These are phyloP conservation scores for Cryphonectria parasitica DNA, from an alignment of 2,329 filamentous ascomycete genomes.

Conservation along the genomic window DNA sequence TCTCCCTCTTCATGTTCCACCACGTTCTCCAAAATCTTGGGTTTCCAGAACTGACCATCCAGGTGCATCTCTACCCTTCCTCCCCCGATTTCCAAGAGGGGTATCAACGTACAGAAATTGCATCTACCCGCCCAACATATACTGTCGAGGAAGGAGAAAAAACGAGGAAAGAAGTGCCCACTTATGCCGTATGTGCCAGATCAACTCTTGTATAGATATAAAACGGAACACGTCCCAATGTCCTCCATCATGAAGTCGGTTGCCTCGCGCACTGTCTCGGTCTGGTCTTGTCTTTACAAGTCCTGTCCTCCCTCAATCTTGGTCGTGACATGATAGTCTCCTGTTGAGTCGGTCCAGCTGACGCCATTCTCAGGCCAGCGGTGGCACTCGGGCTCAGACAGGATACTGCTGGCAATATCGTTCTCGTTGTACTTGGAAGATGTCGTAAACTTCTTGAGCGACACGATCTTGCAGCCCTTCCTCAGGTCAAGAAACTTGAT, in stretches of 20 bases:
- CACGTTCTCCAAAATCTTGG: constrained; percentile 11
- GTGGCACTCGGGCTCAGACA: constrained; percentile 69
- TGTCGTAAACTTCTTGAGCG: constrained; percentile 88
- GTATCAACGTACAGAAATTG: constrained; percentile 26
- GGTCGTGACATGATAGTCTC: constrained; percentile 86
- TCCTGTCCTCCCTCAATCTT: constrained; percentile 57
- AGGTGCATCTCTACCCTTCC: background rate
- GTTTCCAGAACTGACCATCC: background rate
- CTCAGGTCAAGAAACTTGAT: constrained; percentile 94
- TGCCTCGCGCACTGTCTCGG: background rate
- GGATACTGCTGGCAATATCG: constrained; percentile 79
- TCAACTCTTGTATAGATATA: background rate
- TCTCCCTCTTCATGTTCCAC: constrained; percentile 4
- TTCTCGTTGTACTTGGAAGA: constrained; percentile 72
- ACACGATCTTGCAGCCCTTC: constrained; percentile 85
- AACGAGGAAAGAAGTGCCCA: background rate
- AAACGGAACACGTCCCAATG: background rate
- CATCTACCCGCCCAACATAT: background rate
- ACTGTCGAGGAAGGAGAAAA: background rate
- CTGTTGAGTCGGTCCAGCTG: constrained; percentile 86
- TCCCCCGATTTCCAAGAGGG: constrained; percentile 11
- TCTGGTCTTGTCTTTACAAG: background rate
- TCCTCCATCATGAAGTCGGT: background rate
- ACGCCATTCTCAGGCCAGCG: constrained; percentile 73
- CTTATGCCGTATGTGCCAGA: background rate